Percentiles rank a stretch among this genome's conserved stretches.
Evolutionary conservation across 75 land plant species (phyloP).

Genomic region (Pinus taeda): DNA sequence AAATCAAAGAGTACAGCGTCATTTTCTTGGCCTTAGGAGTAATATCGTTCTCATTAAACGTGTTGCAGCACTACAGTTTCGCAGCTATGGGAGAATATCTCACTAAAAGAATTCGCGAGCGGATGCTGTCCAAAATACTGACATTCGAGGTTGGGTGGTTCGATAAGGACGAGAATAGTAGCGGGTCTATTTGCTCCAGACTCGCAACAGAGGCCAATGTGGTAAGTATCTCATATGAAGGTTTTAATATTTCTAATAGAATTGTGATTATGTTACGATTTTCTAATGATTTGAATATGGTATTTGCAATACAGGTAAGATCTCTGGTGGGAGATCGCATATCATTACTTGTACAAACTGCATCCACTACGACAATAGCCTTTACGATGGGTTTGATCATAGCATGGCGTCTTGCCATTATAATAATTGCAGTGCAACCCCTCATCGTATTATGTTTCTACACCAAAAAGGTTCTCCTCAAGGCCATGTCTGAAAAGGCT

Average conservation of each 20-base stretch:
- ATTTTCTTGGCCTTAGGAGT: constrained; percentile 37
- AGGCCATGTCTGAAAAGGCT: constrained; percentile 49
- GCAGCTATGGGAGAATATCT: constrained; percentile 65
- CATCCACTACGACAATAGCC: constrained; percentile 55
- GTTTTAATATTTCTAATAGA: neutral
- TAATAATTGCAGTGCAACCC: constrained; percentile 82
- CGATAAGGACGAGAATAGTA: constrained; percentile 67
- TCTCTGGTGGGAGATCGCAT: constrained; percentile 70
- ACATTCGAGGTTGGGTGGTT: constrained; percentile 84
- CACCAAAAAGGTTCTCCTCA: constrained; percentile 46
- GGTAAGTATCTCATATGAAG: constrained; percentile 18
- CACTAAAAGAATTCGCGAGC: constrained; percentile 66
- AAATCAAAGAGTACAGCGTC: constrained; percentile 31
- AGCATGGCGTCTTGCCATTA: constrained; percentile 79
- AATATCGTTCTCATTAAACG: constrained; percentile 32
- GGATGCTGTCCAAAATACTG: constrained; percentile 53
- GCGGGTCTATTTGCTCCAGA: constrained; percentile 60
- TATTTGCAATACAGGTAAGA: constrained; percentile 39
- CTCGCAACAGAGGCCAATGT: constrained; percentile 66
- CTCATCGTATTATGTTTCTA: constrained; percentile 62
- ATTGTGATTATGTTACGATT: neutral
- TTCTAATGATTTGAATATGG: neutral
- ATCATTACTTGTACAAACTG: constrained; percentile 65
- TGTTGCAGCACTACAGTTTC: constrained; percentile 66
- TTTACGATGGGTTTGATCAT: constrained; percentile 61